These are phyloP conservation scores for Coniochaeta sp. DNA, from an alignment of 2,329 filamentous ascomycete genomes.

Conservation along the genomic window DNA sequence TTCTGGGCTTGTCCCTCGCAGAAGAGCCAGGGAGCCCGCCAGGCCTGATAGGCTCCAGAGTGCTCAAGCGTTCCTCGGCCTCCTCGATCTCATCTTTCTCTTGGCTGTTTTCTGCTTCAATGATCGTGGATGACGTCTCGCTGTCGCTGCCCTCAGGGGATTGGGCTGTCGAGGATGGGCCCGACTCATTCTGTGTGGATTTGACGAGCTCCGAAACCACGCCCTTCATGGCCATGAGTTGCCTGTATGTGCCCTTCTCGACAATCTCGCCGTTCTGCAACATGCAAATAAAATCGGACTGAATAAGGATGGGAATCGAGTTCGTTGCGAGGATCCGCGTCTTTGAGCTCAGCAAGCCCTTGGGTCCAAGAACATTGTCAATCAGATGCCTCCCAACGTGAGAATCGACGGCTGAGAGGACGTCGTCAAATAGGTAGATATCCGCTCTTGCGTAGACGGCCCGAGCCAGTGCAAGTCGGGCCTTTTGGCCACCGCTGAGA, in stretches of 20 bases:
- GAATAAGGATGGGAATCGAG: constrained; percentile 81
- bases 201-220: constrained; percentile 79
- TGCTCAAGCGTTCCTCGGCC: constrained; percentile 68
- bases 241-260: constrained; percentile 84
- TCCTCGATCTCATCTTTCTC: constrained; percentile 67
- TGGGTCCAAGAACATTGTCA: constrained; percentile 82
- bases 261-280: constrained; percentile 75
- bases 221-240: constrained; percentile 90
- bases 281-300: constrained; percentile 83
- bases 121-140: constrained; percentile 38
- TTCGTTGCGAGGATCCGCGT: constrained; percentile 93
- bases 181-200: constrained; percentile 54
- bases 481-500: constrained; percentile 91
- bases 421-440: constrained; percentile 89
- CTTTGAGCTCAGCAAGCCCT: constrained; percentile 75
- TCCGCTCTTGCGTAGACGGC: constrained; percentile 97
- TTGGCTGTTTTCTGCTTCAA: constrained; percentile 41
- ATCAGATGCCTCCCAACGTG: constrained; percentile 95
- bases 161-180: constrained; percentile 24
- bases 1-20: constrained; percentile 43
- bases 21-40: constrained; percentile 24
- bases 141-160: constrained; percentile 36
- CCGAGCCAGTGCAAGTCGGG: constrained; percentile 81
- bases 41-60: constrained; percentile 67
- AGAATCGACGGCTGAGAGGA: constrained; percentile 94